These are phyloP conservation scores for Rhodomyrtus psidioides DNA, from an alignment of 441 rosid species.

Conservation along the genomic window DNA sequence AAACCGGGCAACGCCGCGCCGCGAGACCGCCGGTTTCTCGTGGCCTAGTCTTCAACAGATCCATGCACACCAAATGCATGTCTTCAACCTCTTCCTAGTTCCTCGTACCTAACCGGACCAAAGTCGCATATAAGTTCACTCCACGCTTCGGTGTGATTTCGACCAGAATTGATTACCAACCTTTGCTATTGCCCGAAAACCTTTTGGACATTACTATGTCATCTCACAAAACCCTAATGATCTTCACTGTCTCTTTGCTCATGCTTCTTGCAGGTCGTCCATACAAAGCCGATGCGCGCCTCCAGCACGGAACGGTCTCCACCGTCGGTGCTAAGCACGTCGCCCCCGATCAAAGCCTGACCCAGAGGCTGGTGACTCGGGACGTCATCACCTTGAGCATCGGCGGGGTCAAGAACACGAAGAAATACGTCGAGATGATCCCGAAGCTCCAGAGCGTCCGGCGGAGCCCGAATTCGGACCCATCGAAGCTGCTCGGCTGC, in stretches of 20 bases:
- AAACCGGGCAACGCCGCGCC: neutral
- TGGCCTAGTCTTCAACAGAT: neutral
- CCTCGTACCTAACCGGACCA: neutral
- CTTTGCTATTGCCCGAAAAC: neutral
- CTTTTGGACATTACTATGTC: neutral
- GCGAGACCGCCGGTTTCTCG: neutral
- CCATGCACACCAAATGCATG: neutral
- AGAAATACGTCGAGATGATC: neutral
- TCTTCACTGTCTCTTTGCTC: neutral
- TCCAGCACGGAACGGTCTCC: neutral
- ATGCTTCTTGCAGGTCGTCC: neutral
- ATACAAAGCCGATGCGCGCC: neutral
- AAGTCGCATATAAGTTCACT: neutral
- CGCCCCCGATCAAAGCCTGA: neutral
- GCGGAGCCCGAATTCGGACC: neutral
- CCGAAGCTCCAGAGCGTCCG: neutral
- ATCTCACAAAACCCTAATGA: neutral
- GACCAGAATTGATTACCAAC: neutral
- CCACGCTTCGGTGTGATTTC: neutral
- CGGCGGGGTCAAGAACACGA: neutral
- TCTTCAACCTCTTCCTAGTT: neutral
- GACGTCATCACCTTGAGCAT: neutral
- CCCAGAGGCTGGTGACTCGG: neutral
- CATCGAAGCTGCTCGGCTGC: neutral
- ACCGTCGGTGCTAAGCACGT: neutral